phyloP scores from a whole-genome alignment of 1,284 basidiomycete species.

The Ceratobasidium sp. region DNA sequence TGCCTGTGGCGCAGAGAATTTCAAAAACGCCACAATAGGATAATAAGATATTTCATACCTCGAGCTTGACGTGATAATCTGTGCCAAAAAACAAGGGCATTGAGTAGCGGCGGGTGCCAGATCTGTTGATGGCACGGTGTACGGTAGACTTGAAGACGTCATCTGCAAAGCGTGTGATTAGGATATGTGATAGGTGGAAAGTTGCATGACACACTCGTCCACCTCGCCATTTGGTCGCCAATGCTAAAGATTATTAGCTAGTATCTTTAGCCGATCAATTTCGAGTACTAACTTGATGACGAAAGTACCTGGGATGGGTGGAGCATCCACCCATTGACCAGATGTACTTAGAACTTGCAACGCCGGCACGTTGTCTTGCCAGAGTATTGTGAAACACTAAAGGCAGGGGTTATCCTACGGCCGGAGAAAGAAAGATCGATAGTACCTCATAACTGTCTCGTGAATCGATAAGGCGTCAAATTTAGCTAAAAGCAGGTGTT shows the following conservation, averaged over 20 bases:
- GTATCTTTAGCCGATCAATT: not conserved
- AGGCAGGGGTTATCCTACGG: not conserved
- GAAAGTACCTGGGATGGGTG: constrained; percentile 72
- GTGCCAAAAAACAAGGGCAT: constrained; percentile 87
- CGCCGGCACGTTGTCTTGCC: constrained; percentile 62
- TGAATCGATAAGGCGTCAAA: constrained; percentile 21
- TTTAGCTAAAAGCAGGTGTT: constrained; percentile 6
- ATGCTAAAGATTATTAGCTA: constrained; percentile 65
- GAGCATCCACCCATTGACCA: constrained; percentile 75
- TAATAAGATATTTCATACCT: constrained; percentile 62
- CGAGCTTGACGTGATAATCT: constrained; percentile 80
- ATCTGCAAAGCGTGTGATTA: constrained; percentile 63
- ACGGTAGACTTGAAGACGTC: constrained; percentile 89
- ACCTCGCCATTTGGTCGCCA: constrained; percentile 87
- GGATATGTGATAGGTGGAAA: not conserved
- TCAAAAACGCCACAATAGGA: constrained; percentile 6
- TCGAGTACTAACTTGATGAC: constrained; percentile 73
- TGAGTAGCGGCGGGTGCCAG: constrained; percentile 79
- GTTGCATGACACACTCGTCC: constrained; percentile 76
- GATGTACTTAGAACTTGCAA: constrained; percentile 78
- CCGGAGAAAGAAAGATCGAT: not conserved
- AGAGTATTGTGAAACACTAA: constrained; percentile 89
- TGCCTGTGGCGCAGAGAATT: constrained; percentile 62
- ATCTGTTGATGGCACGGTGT: constrained; percentile 85
- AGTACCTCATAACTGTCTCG: constrained; percentile 53